Evolutionary conservation across 768 basidiomycete genomes (phyloP).

Genomic region (Pholiota molesta): DNA sequence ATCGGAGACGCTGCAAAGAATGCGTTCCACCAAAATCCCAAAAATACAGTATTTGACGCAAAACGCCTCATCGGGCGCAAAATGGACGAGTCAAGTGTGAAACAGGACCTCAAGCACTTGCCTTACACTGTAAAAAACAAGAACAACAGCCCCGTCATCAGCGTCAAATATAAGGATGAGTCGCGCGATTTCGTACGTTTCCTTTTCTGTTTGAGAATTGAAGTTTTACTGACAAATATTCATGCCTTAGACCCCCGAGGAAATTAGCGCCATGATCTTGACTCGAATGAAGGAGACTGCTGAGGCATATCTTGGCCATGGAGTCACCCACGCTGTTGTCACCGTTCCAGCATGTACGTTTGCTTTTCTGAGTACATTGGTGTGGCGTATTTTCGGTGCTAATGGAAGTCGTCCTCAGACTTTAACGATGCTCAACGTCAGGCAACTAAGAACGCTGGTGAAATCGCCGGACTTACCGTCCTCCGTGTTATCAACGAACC

Average conservation of each 20-base stretch:
- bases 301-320: slow-evolving; percentile 67
- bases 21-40: slow-evolving; percentile 87
- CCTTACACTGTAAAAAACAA: slow-evolving; percentile 79
- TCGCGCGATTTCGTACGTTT: slow-evolving; percentile 54
- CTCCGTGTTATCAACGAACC: slow-evolving; percentile 73
- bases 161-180: slow-evolving; percentile 65
- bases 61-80: slow-evolving; percentile 92
- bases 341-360: slow-evolving; percentile 59
- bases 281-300: slow-evolving; percentile 74
- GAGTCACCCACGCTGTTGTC: slow-evolving; percentile 62
- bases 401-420: slow-evolving; percentile 28
- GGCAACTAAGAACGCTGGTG: slow-evolving; percentile 71
- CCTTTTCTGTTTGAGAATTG: not conserved
- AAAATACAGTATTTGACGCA: slow-evolving; percentile 94
- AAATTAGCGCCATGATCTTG: slow-evolving; percentile 69
- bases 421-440: slow-evolving; percentile 68
- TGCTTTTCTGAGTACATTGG: not conserved
- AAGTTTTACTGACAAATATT: not conserved
- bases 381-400: too few species aligned
- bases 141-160: slow-evolving; percentile 77
- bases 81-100: slow-evolving; percentile 74
- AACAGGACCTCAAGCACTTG: slow-evolving; percentile 86
- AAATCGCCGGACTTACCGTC: slow-evolving; percentile 65
- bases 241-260: slow-evolving; percentile 54
- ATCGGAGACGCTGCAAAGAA: slow-evolving; percentile 96